Conservation (phyloP, 2,329 filamentous ascomycete species). For the Thelonectria discophora region DNA sequence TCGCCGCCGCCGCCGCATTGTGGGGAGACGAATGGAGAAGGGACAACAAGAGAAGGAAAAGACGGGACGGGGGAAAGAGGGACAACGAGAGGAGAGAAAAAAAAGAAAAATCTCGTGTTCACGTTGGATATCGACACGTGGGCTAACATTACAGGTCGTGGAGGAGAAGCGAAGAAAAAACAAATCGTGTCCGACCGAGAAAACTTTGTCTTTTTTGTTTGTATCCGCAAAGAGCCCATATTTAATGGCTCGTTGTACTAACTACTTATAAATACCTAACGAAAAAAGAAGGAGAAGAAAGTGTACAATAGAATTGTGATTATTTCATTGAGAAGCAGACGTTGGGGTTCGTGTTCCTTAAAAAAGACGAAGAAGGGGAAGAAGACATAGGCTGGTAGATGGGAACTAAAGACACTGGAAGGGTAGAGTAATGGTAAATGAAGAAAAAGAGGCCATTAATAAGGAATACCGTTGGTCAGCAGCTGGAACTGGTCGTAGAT, state of each 20-base stretch:
- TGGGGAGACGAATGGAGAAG: background rate
- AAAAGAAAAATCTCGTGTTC: constrained; percentile 1
- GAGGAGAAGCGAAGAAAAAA: background rate
- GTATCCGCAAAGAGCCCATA: background rate
- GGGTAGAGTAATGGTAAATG: constrained; percentile 1
- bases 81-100: too few species aligned
- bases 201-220: too few species aligned
- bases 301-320: constrained; percentile 1
- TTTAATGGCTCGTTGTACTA: background rate
- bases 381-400: background rate
- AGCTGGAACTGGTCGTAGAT: constrained; percentile 99
- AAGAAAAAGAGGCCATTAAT: constrained; percentile 57
- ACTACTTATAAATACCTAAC: background rate
- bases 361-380: background rate
- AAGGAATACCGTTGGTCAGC: constrained; percentile 96
- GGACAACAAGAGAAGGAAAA: too few species aligned
- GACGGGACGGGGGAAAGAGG: too few species aligned
- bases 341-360: background rate
- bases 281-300: background rate
- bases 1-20: constrained; percentile 5
- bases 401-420: background rate
- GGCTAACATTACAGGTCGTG: background rate
- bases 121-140: background rate
- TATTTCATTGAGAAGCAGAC: background rate
- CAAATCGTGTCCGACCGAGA: too few species aligned